Evolutionary conservation across 1,284 basidiomycete genomes (phyloP), one percentile per base, ranked within the genome.

Genomic region (Retiboletus flavoniger): DNA sequence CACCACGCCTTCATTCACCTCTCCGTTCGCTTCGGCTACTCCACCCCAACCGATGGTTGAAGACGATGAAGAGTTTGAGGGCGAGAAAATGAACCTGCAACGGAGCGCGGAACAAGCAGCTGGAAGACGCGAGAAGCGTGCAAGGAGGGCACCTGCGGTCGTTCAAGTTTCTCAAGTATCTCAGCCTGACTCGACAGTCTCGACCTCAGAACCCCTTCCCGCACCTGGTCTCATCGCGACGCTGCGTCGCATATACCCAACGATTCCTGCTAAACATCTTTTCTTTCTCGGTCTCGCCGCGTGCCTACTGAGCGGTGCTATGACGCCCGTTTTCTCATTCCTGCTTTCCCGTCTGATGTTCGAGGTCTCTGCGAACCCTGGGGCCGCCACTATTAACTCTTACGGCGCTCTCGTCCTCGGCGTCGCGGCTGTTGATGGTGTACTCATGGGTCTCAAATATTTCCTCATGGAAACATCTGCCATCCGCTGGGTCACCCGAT

Each of bases 301-400:
- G 32, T 85, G 85, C 51, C 60, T 94, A 32, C 70, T 81, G 32
- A 88, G 85, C 56, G 95, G 95, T 24, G 80, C 88, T 0, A 84
- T 91, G 75, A 96, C 93, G 0, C 96, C 96, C 0, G 63, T 96
- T 42, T 99, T 98, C 78, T 95, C 95, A 0, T 93, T 81, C 75
- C 80, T 94, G 59, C 85, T 98, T 57, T 90, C 93, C 11, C 81
- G 82, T 31, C 81, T 98, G 26, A 81, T 98, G 63, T 84, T 84
- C 62, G 81, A 89, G 58, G 87, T 92, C 47, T 91, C 91, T 21
- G 78, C 78, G 29, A 90, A 89, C 43, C 87, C 85, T 0, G 71
- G 76, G 6, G 74, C 87, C 62, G 70, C 85, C 2, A 74, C 75
- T n/a, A 84, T 97, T 67, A 92, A 93, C 61, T 69, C 66, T 2